phyloP scores from a whole-genome alignment of 2,329 filamentous ascomycete genomes.

The Phialocephala subalpina region DNA sequence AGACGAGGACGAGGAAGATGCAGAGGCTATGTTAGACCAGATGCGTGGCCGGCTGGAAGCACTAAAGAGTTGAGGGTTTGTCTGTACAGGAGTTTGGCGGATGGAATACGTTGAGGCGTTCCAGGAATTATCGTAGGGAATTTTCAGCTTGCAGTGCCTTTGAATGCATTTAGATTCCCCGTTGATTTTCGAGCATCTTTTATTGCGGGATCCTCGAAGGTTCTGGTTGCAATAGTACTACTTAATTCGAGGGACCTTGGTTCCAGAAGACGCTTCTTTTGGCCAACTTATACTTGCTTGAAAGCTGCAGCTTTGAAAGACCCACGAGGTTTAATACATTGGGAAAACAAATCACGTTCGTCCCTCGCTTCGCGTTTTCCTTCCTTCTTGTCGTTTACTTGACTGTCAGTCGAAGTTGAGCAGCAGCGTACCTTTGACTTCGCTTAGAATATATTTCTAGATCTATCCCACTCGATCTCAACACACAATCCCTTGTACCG shows the following conservation, averaged over 20 bases:
- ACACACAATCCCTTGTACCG: neutral
- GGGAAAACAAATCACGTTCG: no score
- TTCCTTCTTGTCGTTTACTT: no score
- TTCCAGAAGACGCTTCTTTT: no score
- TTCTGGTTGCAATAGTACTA: neutral
- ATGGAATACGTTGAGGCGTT: neutral
- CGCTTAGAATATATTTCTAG: neutral
- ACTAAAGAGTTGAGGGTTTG: constrained; percentile 73
- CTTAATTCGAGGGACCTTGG: neutral
- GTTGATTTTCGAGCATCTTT: neutral
- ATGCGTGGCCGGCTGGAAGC: constrained; percentile 94
- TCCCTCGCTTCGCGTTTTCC: no score
- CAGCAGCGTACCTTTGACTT: neutral
- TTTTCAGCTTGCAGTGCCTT: neutral
- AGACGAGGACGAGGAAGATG: constrained; percentile 82
- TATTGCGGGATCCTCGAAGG: neutral
- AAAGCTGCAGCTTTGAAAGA: no score
- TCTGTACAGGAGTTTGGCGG: constrained; percentile 9
- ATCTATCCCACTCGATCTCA: neutral
- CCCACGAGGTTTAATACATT: no score
- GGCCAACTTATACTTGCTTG: no score
- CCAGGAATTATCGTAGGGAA: neutral
- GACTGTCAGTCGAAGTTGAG: neutral
- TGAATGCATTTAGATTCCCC: constrained; percentile 8
- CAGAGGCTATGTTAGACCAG: constrained; percentile 89